Evolutionary conservation across 2,329 filamentous ascomycete species (phyloP).

Genomic region (Nakataea oryzae): DNA sequence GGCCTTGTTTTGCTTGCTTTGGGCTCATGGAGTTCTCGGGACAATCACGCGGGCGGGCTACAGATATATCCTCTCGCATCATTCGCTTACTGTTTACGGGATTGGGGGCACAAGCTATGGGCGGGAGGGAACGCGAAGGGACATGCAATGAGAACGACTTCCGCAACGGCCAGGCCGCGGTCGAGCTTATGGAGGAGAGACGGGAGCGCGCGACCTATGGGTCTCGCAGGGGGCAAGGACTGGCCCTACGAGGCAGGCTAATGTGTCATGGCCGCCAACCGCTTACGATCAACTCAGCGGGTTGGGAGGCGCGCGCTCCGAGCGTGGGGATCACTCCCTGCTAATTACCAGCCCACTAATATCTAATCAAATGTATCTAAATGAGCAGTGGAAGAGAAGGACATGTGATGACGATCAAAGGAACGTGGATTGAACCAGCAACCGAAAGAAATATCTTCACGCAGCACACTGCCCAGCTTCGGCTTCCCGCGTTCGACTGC

Average conservation of each 20-base stretch:
- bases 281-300: neutral
- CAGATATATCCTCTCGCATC: constrained; percentile 25
- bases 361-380: constrained; percentile 5
- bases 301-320: neutral
- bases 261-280: neutral
- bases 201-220: neutral
- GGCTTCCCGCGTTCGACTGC: neutral
- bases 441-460: neutral
- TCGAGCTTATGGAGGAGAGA: neutral
- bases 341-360: constrained; percentile 3
- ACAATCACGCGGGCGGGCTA: constrained; percentile 25
- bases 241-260: neutral
- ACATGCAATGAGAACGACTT: neutral
- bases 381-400: neutral
- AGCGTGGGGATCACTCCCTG: neutral
- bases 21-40: constrained; percentile 35
- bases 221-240: neutral
- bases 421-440: neutral
- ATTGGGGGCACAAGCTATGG: constrained; percentile 2
- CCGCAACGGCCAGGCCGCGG: constrained; percentile 1
- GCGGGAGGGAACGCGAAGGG: constrained; percentile 6
- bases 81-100: constrained; percentile 28
- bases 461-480: neutral
- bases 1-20: constrained; percentile 14
- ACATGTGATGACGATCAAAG: neutral